Conservation (phyloP, 192 early-diverging fungal genomes). For the Linnemannia zychae region DNA sequence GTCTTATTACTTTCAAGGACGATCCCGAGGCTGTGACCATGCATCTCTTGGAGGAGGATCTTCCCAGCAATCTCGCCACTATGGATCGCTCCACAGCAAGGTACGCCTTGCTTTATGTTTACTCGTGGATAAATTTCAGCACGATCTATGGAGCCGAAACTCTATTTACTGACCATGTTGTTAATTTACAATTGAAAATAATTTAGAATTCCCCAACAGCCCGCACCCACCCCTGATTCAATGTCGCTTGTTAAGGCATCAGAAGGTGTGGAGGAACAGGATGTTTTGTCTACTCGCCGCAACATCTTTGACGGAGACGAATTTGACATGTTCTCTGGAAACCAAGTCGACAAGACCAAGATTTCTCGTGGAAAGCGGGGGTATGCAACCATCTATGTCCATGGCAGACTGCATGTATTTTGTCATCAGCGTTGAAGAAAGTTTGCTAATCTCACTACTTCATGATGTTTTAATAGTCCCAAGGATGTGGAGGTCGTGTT, state of each 20-base stretch:
- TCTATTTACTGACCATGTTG: not conserved
- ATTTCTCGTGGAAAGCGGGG: slow-evolving; percentile 81
- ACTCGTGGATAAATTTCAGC: not conserved
- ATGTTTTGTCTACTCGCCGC: slow-evolving; percentile 69
- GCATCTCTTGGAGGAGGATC: slow-evolving; percentile 81
- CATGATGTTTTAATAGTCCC: slow-evolving; percentile 39
- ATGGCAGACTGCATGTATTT: not conserved
- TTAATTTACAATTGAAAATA: not conserved
- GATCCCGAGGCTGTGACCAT: slow-evolving; percentile 82
- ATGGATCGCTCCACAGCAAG: slow-evolving; percentile 75
- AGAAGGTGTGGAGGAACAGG: slow-evolving; percentile 29
- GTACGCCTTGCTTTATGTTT: slow-evolving; percentile 22
- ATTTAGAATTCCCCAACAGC: slow-evolving; percentile 23
- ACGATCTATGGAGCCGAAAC: not conserved
- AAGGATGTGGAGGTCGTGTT: slow-evolving; percentile 60
- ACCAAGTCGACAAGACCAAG: slow-evolving; percentile 71
- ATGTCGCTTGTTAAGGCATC: slow-evolving; percentile 11
- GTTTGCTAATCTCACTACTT: not conserved
- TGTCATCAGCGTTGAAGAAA: too few relatives aligned
- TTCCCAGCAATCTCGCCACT: slow-evolving; percentile 74
- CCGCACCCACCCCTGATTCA: slow-evolving; percentile 7
- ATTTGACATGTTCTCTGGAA: slow-evolving; percentile 88
- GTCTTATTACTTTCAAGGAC: slow-evolving; percentile 76
- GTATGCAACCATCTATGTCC: slow-evolving; percentile 39
- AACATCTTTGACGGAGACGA: slow-evolving; percentile 96